Conservation (phyloP, 1,284 basidiomycete genomes). For the Crepidotus sp. region DNA sequence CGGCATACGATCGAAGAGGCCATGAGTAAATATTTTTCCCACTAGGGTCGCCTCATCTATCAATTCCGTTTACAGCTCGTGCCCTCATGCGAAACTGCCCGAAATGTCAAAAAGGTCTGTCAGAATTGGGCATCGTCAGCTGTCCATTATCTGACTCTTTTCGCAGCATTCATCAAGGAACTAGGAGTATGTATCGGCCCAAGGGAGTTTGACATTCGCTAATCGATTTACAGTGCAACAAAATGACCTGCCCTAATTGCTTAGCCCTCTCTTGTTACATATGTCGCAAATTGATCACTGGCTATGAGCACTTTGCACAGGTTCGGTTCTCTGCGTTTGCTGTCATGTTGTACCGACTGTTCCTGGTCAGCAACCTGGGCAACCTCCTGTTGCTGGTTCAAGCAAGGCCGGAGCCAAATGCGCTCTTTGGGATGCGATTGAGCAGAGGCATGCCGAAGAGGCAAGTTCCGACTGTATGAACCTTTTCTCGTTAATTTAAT, state of each 20-base stretch:
- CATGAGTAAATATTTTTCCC: constrained; percentile 55
- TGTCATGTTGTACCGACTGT: constrained; percentile 11
- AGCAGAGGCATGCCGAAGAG: constrained; percentile 56
- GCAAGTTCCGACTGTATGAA: constrained; percentile 28
- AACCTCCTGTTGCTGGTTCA: constrained; percentile 22
- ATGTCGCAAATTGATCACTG: constrained; percentile 59
- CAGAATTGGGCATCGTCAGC: background rate
- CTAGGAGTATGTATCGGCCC: constrained; percentile 29
- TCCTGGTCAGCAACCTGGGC: constrained; percentile 16
- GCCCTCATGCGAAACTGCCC: constrained; percentile 83
- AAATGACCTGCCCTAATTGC: constrained; percentile 70
- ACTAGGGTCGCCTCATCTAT: constrained; percentile 1
- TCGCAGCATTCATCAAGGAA: constrained; percentile 69
- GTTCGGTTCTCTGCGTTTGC: constrained; percentile 26
- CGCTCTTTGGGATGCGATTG: constrained; percentile 59
- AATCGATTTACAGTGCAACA: constrained; percentile 50
- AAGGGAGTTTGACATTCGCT: background rate
- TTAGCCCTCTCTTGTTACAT: constrained; percentile 67
- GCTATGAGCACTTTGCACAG: constrained; percentile 74
- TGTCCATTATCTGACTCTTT: background rate
- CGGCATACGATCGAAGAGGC: constrained; percentile 80
- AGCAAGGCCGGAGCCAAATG: constrained; percentile 36
- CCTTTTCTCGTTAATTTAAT: background rate
- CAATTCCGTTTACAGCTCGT: constrained; percentile 37
- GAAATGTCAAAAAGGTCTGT: constrained; percentile 60